Base-by-base conservation (phyloP, 495 filamentous ascomycete species). In the Sporormia fimetaria region DNA sequence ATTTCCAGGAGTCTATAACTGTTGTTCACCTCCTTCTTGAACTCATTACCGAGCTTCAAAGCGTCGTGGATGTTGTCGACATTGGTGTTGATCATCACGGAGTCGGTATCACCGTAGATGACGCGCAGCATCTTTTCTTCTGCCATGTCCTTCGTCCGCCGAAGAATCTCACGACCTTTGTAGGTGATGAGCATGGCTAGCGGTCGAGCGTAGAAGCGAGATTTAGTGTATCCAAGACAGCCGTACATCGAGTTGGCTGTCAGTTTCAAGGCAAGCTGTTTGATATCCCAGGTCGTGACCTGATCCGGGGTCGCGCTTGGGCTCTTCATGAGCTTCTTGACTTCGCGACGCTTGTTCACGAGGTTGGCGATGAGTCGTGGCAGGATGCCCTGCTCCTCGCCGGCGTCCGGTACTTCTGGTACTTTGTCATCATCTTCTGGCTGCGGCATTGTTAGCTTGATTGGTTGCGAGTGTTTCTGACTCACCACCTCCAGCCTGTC, bases 171-270 rank as follows among this genome's bases (percentile, higher is more conserved):
- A 67, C 90, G 88, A 35, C 90, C 90, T 57, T 96, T 96, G 64
- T 76, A 92, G 6, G 90, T 98, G 3, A 85, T 96, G 54, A 98
- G 83, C 64, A 94, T 83, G 22, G 90, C 90, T 21, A 98, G 69
- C 5, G 90, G 90, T 22, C 90, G 75, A 39, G 90, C 90, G 56
- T 96, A 96, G 67, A 98, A 98, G 25, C 90, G 81, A 44, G 88
- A 95, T 52, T 82, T 85, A 1, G 82, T 85, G 61, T 95, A 98
- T 49, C 90, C 90, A 54, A 98, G 64, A 72, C 90, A 98, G 40
- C 90, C 90, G 61, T 98, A 98, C 90, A 98, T 98, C 47, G 92
- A 96, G 65, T 98, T 98, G 42, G 90, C 90, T 12, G 90, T 98
- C 32, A 96, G 72, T 65, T 98, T 98, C 48, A 98, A 71, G 21